These are phyloP conservation scores for Ploettnerulaceae sp. DNA, from an alignment of 2,329 filamentous ascomycete genomes.

Conservation along the genomic window DNA sequence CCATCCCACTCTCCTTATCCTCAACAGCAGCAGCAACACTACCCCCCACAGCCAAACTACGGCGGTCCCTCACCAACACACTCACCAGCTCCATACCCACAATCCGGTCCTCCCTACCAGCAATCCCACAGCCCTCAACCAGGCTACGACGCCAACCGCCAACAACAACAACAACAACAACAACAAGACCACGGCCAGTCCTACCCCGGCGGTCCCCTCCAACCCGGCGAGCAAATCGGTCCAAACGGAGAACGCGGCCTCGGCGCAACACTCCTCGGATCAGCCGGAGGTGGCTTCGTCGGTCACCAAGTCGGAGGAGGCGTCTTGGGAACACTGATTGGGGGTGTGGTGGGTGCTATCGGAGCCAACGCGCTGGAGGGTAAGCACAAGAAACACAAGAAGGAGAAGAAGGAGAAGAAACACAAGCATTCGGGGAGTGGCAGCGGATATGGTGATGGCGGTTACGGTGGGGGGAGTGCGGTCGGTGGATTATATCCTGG, in stretches of 20 bases:
- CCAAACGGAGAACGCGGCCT: slow-evolving; percentile 49
- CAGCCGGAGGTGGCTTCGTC: slow-evolving; percentile 48
- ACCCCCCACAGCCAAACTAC: slow-evolving; percentile 27
- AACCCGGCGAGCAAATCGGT: slow-evolving; percentile 23
- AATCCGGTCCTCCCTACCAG: slow-evolving; percentile 3
- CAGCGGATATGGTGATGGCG: slow-evolving; percentile 10
- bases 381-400: slow-evolving; percentile 37
- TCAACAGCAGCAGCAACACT: slow-evolving; percentile 18
- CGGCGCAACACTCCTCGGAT: slow-evolving; percentile 47
- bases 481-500: slow-evolving; percentile 23
- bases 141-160: slow-evolving; percentile 16
- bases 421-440: slow-evolving; percentile 15
- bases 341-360: slow-evolving; percentile 49
- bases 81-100: slow-evolving; percentile 16
- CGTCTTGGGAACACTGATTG: slow-evolving; percentile 47
- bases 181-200: slow-evolving; percentile 10
- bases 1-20: slow-evolving; percentile 10
- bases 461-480: slow-evolving; percentile 5
- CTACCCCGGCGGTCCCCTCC: slow-evolving; percentile 15
- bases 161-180: slow-evolving; percentile 10
- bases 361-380: slow-evolving; percentile 49
- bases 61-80: slow-evolving; percentile 22
- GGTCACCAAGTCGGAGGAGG: slow-evolving; percentile 52
- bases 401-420: slow-evolving; percentile 31
- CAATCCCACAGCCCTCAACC: slow-evolving; percentile 14